Evolutionary conservation across 257 asterid species (phyloP).

Genomic region (Leptodermis oblonga): DNA sequence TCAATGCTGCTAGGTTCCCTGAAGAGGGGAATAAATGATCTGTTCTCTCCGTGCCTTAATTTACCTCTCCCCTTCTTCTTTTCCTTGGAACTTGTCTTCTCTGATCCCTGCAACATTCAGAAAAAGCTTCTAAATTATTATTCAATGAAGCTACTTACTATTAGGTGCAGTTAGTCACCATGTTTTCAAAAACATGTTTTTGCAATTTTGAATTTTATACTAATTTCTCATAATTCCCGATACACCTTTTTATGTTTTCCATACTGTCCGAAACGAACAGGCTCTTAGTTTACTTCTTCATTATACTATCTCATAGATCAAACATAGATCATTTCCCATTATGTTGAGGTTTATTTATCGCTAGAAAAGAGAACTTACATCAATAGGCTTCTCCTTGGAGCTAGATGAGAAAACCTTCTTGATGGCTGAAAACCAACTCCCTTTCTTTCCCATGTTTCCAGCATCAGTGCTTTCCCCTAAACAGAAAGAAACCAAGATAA

Average conservation of each 20-base stretch:
- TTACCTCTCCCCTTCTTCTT: conserved; percentile 75
- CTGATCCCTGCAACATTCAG: conserved; percentile 45
- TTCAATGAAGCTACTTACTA: not conserved
- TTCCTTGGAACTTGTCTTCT: conserved; percentile 62
- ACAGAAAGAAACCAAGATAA: conserved; percentile 17
- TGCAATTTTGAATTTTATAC: no score
- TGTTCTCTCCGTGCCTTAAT: conserved; percentile 52
- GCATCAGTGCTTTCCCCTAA: conserved; percentile 70
- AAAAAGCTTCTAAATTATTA: not conserved
- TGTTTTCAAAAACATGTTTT: no score
- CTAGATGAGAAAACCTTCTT: conserved; percentile 65
- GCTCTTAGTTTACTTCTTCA: not conserved
- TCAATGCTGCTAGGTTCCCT: conserved; percentile 95
- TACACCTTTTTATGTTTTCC: no score
- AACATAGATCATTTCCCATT: no score
- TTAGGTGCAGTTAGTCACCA: no score
- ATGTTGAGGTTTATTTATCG: not conserved
- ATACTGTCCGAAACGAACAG: no score
- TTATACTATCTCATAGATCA: not conserved
- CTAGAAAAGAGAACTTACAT: conserved; percentile 39
- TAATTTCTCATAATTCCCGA: no score
- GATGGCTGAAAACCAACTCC: conserved; percentile 96
- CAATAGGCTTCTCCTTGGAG: conserved; percentile 60
- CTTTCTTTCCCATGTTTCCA: conserved; percentile 89
- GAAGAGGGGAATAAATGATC: conserved; percentile 78